These are phyloP conservation scores for Colletotrichum noveboracense DNA, from an alignment of 2,329 filamentous ascomycete species.

Conservation along the genomic window DNA sequence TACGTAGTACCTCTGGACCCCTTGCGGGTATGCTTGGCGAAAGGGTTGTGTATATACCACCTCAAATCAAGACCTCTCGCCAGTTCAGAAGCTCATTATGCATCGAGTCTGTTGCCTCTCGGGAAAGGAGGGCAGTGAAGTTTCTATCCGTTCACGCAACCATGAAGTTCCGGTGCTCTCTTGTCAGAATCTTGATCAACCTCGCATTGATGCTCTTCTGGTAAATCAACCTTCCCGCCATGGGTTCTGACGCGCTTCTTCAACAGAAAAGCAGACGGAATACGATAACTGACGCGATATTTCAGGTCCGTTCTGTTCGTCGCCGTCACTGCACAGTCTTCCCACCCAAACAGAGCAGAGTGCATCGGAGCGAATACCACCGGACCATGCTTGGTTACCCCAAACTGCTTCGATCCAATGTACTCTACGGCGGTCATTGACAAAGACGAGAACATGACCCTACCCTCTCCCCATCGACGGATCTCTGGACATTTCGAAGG, in stretches of 20 bases:
- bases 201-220: background rate
- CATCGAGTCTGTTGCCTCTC: rapidly evolving
- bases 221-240: background rate
- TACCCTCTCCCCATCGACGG: slow-evolving; percentile 16
- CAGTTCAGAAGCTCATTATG: background rate
- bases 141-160: background rate
- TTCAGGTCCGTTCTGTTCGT: background rate
- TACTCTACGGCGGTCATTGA: background rate
- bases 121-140: background rate
- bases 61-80: rapidly evolving
- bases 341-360: background rate
- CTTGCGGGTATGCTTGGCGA: background rate
- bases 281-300: background rate
- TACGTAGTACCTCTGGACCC: rapidly evolving
- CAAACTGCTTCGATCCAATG: background rate
- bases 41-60: rapidly evolving
- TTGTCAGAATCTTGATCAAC: background rate
- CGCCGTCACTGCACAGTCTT: background rate
- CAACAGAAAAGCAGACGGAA: rapidly evolving
- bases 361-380: background rate
- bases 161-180: background rate
- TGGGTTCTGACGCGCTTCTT: background rate
- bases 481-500: slow-evolving; percentile 24
- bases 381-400: background rate
- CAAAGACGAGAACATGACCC: background rate